Base-by-base conservation (phyloP, 306 rosid genomes). In the Quillaja saponaria region DNA sequence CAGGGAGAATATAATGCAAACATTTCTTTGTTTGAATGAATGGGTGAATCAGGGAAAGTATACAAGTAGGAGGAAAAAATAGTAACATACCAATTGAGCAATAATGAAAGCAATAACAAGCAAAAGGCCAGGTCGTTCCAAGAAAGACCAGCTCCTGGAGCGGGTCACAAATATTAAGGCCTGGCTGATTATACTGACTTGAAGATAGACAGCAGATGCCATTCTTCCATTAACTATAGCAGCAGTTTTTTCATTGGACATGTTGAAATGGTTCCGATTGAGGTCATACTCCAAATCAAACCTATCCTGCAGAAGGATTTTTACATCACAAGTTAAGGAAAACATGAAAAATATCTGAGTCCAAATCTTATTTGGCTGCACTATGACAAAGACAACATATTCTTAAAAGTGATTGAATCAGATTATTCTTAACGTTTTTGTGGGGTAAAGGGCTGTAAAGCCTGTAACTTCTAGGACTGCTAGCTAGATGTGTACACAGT, bases 121-220 rank as follows among this genome's bases (percentile, higher is more conserved):
- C 78, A 87, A 63, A 64, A 72, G 19, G 21, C 95, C 87, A 1
- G 95, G 95, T 57, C 95, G 77, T 70, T 87, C 90, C 28, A 58
- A 12, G 68, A 81, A 87, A 10, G 95, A 87, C 90, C 95, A 87
- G 12, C 87, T 82, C 64, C 85, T 57, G 1, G 90, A 79, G 31
- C 90, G 86, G 14, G 95, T 87, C 49, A 87, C 87, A 25, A 87
- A 87, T 64, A 87, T 84, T 34, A 87, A 70, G 41, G 95, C 90
- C 62, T 87, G 90, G 74, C 87, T 81, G 34, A 87, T 87, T 59
- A 75, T 74, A 42, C 95, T 87, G 68, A 84, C 89, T 87, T 81
- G 95, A 63, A 87, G 87, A 67, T 87, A 81, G 31, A 87, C 62
- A 64, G 90, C 87, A 49, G 90, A 84, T 8, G 81, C 80, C 73